Conservation (phyloP, 192 early-diverging fungal species). For the Podila verticillata region DNA sequence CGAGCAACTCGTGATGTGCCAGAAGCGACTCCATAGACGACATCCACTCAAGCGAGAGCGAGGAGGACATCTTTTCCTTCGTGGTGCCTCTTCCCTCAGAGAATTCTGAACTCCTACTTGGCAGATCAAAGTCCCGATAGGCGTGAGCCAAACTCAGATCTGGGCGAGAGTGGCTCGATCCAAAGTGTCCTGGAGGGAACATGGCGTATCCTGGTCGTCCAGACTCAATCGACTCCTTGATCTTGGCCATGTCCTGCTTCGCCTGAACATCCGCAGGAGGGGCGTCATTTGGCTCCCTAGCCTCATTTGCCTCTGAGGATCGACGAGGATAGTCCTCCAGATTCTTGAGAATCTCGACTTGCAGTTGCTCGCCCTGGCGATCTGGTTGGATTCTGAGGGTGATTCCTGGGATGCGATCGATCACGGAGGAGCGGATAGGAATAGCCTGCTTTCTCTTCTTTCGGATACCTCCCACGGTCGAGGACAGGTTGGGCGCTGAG, state of each 20-base stretch:
- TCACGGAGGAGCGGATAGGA: conserved; percentile 31
- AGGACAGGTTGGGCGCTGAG: not conserved
- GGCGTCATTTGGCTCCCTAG: not conserved
- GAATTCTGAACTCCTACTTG: not conserved
- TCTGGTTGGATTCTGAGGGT: conserved; percentile 45
- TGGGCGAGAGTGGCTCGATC: not conserved
- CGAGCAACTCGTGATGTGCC: conserved; percentile 2
- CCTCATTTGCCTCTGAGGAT: not conserved
- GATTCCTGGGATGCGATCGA: conserved; percentile 46
- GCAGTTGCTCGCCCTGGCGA: conserved; percentile 15
- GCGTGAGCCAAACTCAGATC: not conserved
- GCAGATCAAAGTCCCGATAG: conserved; percentile 1
- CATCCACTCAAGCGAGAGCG: conserved; percentile 2
- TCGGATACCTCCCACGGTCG: conserved; percentile 2
- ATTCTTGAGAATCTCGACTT: conserved; percentile 46
- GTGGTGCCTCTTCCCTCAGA: not conserved
- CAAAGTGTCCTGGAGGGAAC: conserved; percentile 8
- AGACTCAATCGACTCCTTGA: conserved; percentile 43
- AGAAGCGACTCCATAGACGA: conserved; percentile 12
- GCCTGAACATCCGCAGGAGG: conserved; percentile 9
- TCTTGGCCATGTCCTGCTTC: conserved; percentile 28
- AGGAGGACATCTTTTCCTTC: not conserved
- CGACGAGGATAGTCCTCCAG: conserved; percentile 25
- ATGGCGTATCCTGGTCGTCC: conserved; percentile 24
- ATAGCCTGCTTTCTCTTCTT: conserved; percentile 50